phyloP scores from a whole-genome alignment of 2,329 filamentous ascomycete genomes.

The Thielaviopsis euricoi region DNA sequence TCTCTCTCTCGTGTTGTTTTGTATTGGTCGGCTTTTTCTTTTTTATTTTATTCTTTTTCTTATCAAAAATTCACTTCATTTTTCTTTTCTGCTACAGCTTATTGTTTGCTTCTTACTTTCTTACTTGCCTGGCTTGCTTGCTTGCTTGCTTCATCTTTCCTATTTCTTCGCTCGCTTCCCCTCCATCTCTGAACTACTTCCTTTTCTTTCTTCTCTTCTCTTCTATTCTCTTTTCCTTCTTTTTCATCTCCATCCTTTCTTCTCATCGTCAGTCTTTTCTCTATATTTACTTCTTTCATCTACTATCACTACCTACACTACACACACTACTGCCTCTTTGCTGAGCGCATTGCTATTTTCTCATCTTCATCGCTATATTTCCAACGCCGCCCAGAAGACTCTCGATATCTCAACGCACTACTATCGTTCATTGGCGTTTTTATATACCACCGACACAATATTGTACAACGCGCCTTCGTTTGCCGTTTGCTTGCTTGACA shows the following conservation, averaged over 20 bases:
- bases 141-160: background rate
- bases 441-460: no score
- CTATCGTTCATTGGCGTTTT: no score
- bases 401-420: no score
- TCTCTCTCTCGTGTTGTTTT: slow-evolving; percentile 6
- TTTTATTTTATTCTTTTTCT: slow-evolving; percentile 6
- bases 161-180: background rate
- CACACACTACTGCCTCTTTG: no score
- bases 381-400: background rate
- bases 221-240: no score
- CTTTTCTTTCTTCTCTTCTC: no score
- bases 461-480: no score
- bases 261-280: no score
- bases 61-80: background rate
- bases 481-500: no score
- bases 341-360: background rate
- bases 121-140: background rate
- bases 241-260: no score
- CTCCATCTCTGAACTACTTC: background rate
- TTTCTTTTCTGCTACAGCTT: background rate
- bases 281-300: background rate
- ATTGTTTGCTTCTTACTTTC: background rate
- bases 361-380: slow-evolving; percentile 5
- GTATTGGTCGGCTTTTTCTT: background rate
- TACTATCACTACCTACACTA: no score